Evolutionary conservation across 2,329 filamentous ascomycete genomes (phyloP), one percentile per base, ranked within the genome.

Genomic region (Diaporthe vaccinii): DNA sequence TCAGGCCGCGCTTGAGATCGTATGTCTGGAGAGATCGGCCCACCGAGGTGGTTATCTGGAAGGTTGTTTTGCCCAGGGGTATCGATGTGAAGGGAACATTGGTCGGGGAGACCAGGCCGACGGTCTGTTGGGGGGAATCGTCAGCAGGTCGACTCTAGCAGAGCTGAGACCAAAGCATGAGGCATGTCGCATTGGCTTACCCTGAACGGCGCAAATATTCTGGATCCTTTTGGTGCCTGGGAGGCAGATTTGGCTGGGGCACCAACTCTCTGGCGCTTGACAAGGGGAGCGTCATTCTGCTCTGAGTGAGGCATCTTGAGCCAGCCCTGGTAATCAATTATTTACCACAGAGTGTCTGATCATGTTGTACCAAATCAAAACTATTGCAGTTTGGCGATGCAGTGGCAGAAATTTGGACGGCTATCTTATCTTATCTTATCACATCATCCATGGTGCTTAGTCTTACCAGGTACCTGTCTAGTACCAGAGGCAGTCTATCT

Each of bases 21-120:
- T 99, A 99, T 0, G 97, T 99, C 85, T 99, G 97, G 62, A 99
- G 89, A 75, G 93, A 95, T 80, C 93, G 91, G 77, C 96, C 97
- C 77, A 97, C 94, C 0, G 95, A 98, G 41, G 97, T 99, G 46
- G 97, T 98, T 84, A 99, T 95, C 83, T 99, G 97, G 82, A 98
- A 99, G 4, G 95, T 98, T 0, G 95, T 96, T 85, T 98, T 98
- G 75, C 97, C 97, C 22, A 98, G 88, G 0, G 96, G 94, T 44
- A 97, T 90, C 8, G 94, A 93, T 2, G 96, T 96, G 82, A 99
- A 98, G 0, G 97, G 96, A 0, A 98, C 95, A 67, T 89, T 86
- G 3, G 96, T 98, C 0, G 97, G 95, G 7, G 97, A 98, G 2
- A 99, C 95, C 44, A 99, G 89, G 22, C 97, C 97, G 78, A 99